A percentile compares a stretch with the other conserved stretches of the same genome.
These are phyloP conservation scores for Alternaria tenuissima DNA, from an alignment of 2,329 filamentous ascomycete genomes.

Conservation along the genomic window DNA sequence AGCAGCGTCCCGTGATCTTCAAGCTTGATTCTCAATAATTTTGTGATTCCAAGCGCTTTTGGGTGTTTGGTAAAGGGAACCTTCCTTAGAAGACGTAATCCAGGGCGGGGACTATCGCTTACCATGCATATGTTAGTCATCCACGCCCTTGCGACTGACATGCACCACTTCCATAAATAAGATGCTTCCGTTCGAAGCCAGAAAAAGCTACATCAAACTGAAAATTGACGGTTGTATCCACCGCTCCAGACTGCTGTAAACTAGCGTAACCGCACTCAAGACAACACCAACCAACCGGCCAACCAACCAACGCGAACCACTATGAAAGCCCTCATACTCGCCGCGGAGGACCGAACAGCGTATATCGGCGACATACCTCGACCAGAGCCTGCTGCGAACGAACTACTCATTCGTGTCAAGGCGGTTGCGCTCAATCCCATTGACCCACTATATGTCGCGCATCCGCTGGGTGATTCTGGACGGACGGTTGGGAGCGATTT, in stretches of 20 bases:
- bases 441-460: constrained; percentile 47
- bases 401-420: constrained; percentile 36
- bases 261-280: neutral
- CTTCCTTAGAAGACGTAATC: neutral
- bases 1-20: neutral
- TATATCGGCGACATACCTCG: constrained; percentile 6
- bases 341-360: constrained; percentile 26
- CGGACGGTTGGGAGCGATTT: constrained; percentile 43
- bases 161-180: neutral
- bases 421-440: constrained; percentile 43
- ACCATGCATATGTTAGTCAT: neutral
- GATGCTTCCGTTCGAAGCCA: neutral
- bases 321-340: constrained; percentile 36
- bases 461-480: constrained; percentile 46
- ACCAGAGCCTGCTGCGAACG: constrained; percentile 19
- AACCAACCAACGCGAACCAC: neutral
- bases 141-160: neutral
- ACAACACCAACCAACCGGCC: neutral
- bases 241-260: neutral
- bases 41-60: neutral
- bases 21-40: neutral
- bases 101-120: neutral
- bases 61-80: neutral
- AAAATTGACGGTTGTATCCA: neutral
- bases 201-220: neutral